Evolutionary conservation across 2,329 filamentous ascomycete genomes (phyloP).

Genomic region (Drechslera avenae): DNA sequence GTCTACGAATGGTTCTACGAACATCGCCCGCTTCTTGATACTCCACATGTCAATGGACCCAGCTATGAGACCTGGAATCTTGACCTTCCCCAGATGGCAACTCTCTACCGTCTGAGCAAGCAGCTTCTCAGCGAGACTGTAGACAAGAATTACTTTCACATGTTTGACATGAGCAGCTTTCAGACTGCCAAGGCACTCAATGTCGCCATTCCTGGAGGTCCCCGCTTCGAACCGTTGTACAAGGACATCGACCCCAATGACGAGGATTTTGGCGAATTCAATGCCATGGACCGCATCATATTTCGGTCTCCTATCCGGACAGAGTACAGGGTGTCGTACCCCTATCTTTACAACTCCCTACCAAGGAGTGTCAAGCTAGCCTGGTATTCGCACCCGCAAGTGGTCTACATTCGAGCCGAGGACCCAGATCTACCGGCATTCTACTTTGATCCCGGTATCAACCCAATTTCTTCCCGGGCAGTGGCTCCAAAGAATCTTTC

Average conservation of each 20-base stretch:
- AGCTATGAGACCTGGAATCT: slow-evolving; percentile 98
- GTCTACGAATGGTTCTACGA: slow-evolving; percentile 99
- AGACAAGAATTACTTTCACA: slow-evolving; percentile 96
- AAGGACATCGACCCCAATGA: slow-evolving; percentile 99
- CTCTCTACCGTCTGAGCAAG: slow-evolving; percentile 87
- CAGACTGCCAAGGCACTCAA: slow-evolving; percentile 96
- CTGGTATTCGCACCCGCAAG: slow-evolving; percentile 92
- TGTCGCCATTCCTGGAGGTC: slow-evolving; percentile 95
- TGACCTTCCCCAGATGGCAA: slow-evolving; percentile 91
- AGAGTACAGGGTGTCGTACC: slow-evolving; percentile 92
- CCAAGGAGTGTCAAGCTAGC: slow-evolving; percentile 91
- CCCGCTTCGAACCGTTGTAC: slow-evolving; percentile 94
- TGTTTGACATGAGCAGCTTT: slow-evolving; percentile 95
- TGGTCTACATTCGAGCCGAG: slow-evolving; percentile 86
- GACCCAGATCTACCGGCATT: slow-evolving; percentile 91
- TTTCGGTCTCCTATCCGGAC: slow-evolving; percentile 94
- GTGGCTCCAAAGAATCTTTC: slow-evolving; percentile 95
- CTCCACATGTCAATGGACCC: slow-evolving; percentile 90
- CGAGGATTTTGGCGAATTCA: slow-evolving; percentile 99
- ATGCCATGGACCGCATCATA: slow-evolving; percentile 98
- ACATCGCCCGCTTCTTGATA: slow-evolving; percentile 86
- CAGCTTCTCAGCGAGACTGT: slow-evolving; percentile 89
- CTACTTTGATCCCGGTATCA: slow-evolving; percentile 97
- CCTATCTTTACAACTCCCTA: slow-evolving; percentile 94
- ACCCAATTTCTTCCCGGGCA: slow-evolving; percentile 93